These are phyloP conservation scores for Pleurotus cornucopiae DNA, from an alignment of 768 basidiomycete genomes.

Conservation along the genomic window DNA sequence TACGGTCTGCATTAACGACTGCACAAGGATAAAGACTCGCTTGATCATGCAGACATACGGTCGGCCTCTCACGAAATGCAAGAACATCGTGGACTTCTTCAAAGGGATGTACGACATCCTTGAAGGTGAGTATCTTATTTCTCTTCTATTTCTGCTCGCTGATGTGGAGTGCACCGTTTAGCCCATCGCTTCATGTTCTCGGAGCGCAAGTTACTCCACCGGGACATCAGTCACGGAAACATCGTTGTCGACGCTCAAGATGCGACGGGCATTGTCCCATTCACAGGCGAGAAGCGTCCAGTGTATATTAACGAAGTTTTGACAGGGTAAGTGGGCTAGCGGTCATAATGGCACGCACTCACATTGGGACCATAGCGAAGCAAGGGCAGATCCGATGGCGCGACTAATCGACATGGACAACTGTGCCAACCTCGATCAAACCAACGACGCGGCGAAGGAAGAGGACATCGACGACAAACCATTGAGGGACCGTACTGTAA, in stretches of 20 bases:
- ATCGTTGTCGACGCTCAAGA: slow-evolving; percentile 14
- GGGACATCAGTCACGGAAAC: slow-evolving; percentile 22
- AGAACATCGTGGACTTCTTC: slow-evolving; percentile 3
- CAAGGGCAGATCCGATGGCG: background rate
- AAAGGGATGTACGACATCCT: slow-evolving; percentile 9
- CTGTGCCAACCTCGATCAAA: background rate
- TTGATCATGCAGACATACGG: slow-evolving; percentile 8
- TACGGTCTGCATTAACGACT: background rate
- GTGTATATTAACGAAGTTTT: slow-evolving; percentile 8
- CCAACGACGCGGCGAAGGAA: too few species aligned
- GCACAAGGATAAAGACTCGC: slow-evolving; percentile 3
- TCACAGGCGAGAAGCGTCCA: background rate
- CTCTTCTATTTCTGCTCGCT: background rate
- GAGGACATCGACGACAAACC: too few species aligned
- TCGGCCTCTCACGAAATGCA: slow-evolving; percentile 1
- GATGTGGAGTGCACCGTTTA: background rate
- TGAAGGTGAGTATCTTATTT: slow-evolving; percentile 1
- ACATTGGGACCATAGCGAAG: background rate
- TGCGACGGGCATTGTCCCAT: background rate
- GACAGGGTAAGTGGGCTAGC: background rate
- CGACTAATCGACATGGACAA: background rate
- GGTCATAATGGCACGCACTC: background rate
- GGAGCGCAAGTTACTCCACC: slow-evolving; percentile 17
- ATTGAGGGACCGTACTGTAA: too few species aligned
- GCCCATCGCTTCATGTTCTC: slow-evolving; percentile 8